Evolutionary conservation across 768 basidiomycete genomes (phyloP).

Genomic region (Lactarius vividus): DNA sequence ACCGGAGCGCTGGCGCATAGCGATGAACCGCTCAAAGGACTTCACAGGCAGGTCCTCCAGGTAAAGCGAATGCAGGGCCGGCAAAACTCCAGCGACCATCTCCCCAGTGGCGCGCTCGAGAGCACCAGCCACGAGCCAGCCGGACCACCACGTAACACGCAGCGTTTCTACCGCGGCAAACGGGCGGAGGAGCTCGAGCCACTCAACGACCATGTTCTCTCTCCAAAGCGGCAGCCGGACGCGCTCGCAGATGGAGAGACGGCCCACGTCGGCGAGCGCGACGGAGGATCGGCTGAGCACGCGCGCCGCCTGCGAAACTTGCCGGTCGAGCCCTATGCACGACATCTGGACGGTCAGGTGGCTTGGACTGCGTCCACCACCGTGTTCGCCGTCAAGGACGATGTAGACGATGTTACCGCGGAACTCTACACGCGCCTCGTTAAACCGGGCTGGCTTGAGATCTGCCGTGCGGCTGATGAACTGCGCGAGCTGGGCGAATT

Average conservation of each 20-base stretch:
- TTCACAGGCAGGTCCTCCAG: not conserved
- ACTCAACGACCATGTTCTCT: not conserved
- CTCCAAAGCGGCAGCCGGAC: not conserved
- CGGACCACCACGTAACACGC: not conserved
- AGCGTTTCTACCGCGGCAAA: slow-evolving; percentile 3
- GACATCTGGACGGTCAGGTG: not conserved
- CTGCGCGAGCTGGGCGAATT: not conserved
- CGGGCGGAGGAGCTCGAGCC: slow-evolving; percentile 1
- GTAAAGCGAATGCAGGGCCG: not conserved
- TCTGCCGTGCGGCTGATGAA: not conserved
- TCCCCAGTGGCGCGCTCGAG: not conserved
- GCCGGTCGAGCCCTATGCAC: slow-evolving; percentile 1
- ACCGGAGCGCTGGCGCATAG: not conserved
- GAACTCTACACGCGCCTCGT: not conserved
- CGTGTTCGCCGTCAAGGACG: not conserved
- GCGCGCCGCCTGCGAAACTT: slow-evolving; percentile 3
- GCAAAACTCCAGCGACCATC: not conserved
- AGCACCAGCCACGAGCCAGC: not conserved
- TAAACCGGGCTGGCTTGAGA: not conserved
- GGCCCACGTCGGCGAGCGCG: not conserved
- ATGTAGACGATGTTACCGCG: not conserved
- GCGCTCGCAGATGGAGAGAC: not conserved
- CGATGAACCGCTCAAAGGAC: not conserved
- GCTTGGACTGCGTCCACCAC: not conserved
- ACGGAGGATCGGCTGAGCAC: not conserved